phyloP scores from a whole-genome alignment of 2,329 filamentous ascomycete genomes.

The Periconia digitata region DNA sequence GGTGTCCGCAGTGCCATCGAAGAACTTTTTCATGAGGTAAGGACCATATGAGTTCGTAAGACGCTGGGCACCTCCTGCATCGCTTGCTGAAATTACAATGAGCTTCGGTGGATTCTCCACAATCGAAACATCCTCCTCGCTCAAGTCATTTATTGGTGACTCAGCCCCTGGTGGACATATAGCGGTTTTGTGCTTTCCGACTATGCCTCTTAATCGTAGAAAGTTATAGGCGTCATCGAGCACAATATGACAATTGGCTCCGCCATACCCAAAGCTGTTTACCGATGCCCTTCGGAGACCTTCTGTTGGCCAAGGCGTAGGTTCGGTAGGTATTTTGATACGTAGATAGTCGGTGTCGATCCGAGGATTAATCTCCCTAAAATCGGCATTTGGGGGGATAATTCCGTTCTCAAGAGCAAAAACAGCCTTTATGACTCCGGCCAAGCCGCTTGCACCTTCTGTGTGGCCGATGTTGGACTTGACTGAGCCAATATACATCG shows the following conservation, averaged over 20 bases:
- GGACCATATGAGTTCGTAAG: not conserved
- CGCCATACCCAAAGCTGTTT: conserved; percentile 18
- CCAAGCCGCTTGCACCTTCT: conserved; percentile 40
- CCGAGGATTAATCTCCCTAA: conserved; percentile 13
- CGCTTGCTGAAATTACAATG: not conserved
- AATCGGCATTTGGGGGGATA: conserved; percentile 28
- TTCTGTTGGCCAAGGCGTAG: conserved; percentile 10
- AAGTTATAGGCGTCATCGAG: conserved; percentile 10
- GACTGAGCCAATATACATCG: not conserved
- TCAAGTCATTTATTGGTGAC: not conserved
- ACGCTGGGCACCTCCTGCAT: not conserved
- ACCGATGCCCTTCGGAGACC: conserved; percentile 3
- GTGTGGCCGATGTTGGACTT: conserved; percentile 32
- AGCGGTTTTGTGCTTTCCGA: not conserved
- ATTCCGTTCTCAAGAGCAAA: conserved; percentile 40
- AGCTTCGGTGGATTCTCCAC: not conserved
- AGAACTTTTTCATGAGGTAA: not conserved
- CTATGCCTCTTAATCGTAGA: not conserved
- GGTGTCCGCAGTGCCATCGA: not conserved
- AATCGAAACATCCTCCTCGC: not conserved
- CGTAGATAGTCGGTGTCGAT: conserved; percentile 4
- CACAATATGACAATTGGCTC: conserved; percentile 15
- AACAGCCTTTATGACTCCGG: conserved; percentile 40
- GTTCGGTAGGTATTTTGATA: conserved; percentile 1
- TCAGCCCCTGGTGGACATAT: not conserved